phyloP scores from a whole-genome alignment of 148 eudicot genomes.

The Rhododendron williamsianum region DNA sequence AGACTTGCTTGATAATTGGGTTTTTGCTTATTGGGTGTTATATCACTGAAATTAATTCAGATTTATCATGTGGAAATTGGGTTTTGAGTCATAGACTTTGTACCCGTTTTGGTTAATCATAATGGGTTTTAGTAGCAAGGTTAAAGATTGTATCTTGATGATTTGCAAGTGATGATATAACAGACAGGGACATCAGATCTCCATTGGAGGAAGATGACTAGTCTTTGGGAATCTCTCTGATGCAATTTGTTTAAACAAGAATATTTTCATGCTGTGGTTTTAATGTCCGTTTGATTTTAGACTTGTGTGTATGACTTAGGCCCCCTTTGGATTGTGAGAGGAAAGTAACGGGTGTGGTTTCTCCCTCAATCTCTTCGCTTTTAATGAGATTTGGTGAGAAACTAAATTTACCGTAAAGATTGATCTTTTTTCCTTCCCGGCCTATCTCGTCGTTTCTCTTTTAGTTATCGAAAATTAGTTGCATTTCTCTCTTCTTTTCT shows the following conservation, averaged over 20 bases:
- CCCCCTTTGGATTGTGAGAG: background rate
- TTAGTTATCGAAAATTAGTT: background rate
- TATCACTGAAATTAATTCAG: background rate
- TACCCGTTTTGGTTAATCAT: background rate
- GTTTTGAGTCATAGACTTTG: background rate
- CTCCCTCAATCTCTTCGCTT: background rate
- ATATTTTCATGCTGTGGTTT: background rate
- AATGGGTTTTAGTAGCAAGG: background rate
- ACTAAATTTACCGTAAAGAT: background rate
- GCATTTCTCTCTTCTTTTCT: background rate
- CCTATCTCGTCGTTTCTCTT: background rate
- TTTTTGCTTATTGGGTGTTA: background rate
- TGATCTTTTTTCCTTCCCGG: background rate
- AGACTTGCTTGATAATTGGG: background rate
- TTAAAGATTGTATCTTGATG: background rate
- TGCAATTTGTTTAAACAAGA: conserved; percentile 8
- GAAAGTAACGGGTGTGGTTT: background rate
- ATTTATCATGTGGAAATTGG: background rate
- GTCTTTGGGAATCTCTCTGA: conserved; percentile 40
- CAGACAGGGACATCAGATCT: conserved; percentile 34
- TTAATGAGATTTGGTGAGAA: background rate
- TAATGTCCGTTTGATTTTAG: background rate
- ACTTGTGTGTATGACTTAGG: background rate
- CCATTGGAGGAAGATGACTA: conserved; percentile 19
- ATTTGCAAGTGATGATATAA: conserved; percentile 31